These are phyloP conservation scores for Leishmania arabica DNA, from an alignment of 208 protist genomes.

Conservation along the genomic window DNA sequence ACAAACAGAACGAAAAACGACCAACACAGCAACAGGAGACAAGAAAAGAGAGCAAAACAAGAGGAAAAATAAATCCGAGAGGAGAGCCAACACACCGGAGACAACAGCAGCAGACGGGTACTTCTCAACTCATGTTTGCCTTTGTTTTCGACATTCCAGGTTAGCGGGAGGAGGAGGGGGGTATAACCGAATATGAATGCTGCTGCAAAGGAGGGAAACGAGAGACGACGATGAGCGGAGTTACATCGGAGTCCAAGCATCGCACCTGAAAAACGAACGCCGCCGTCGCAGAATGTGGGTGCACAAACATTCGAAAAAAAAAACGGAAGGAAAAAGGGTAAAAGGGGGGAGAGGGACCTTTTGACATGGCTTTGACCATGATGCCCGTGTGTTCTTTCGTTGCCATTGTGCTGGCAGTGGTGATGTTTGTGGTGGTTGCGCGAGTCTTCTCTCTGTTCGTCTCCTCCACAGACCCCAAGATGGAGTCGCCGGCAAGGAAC, in stretches of 20 bases:
- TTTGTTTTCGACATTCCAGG: background rate
- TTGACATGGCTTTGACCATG: background rate
- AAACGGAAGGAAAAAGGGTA: background rate
- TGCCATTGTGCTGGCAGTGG: background rate
- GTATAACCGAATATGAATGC: background rate
- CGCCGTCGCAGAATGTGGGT: background rate
- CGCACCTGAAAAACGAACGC: background rate
- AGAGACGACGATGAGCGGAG: background rate
- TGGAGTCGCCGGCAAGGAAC: background rate
- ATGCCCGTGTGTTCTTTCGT: background rate
- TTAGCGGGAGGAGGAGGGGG: background rate
- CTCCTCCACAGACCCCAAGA: background rate
- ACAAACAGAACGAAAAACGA: background rate
- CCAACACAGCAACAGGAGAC: background rate
- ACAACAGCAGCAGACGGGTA: conserved; percentile 1
- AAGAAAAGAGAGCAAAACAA: conserved; percentile 7
- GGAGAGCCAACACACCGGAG: background rate
- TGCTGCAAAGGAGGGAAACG: background rate
- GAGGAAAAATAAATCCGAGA: conserved; percentile 5
- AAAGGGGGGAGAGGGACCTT: conserved; percentile 1
- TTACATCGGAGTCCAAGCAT: background rate
- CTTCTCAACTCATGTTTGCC: background rate
- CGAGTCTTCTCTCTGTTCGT: background rate
- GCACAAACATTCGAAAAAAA: conserved; percentile 3
- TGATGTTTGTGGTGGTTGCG: background rate